Evolutionary conservation across 352 stramenopile species (phyloP).

Genomic region (Pythium phragmitis): DNA sequence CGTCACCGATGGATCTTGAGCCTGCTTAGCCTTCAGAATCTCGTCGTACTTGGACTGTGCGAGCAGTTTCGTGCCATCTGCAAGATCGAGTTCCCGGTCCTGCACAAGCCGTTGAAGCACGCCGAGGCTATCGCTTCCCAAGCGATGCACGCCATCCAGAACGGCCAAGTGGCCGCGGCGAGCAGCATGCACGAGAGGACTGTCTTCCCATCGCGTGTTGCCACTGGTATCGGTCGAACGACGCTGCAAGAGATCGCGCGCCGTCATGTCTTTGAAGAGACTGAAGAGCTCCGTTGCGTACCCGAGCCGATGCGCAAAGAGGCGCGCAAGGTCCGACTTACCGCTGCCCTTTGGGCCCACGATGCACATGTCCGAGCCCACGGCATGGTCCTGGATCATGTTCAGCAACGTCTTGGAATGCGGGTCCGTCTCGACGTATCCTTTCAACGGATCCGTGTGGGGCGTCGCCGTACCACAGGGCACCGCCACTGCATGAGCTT

Average conservation of each 20-base stretch:
- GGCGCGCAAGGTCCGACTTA: slow-evolving; percentile 70
- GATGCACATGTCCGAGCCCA: slow-evolving; percentile 76
- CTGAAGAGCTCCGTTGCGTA: slow-evolving; percentile 90
- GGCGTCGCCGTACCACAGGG: slow-evolving; percentile 42
- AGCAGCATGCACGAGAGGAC: slow-evolving; percentile 89
- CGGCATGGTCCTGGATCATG: slow-evolving; percentile 83
- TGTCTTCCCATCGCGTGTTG: slow-evolving; percentile 92
- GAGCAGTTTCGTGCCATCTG: slow-evolving; percentile 86
- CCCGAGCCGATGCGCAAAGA: slow-evolving; percentile 70
- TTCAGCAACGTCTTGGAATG: slow-evolving; percentile 48
- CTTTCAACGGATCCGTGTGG: slow-evolving; percentile 29
- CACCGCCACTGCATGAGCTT: slow-evolving; percentile 27
- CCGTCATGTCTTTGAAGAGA: slow-evolving; percentile 93
- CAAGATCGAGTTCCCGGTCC: slow-evolving; percentile 87
- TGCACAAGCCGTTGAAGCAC: slow-evolving; percentile 87
- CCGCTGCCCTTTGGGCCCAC: slow-evolving; percentile 81
- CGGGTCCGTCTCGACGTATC: slow-evolving; percentile 60
- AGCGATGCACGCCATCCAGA: slow-evolving; percentile 93
- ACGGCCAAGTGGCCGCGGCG: slow-evolving; percentile 81
- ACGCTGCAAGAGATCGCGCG: slow-evolving; percentile 90
- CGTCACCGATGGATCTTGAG: slow-evolving; percentile 19
- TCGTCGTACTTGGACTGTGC: slow-evolving; percentile 55
- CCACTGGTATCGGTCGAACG: slow-evolving; percentile 84
- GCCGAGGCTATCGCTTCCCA: slow-evolving; percentile 88
- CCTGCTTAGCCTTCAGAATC: slow-evolving; percentile 32